Base-by-base conservation (phyloP, 768 basidiomycete species). In the Sutorius australiensis region DNA sequence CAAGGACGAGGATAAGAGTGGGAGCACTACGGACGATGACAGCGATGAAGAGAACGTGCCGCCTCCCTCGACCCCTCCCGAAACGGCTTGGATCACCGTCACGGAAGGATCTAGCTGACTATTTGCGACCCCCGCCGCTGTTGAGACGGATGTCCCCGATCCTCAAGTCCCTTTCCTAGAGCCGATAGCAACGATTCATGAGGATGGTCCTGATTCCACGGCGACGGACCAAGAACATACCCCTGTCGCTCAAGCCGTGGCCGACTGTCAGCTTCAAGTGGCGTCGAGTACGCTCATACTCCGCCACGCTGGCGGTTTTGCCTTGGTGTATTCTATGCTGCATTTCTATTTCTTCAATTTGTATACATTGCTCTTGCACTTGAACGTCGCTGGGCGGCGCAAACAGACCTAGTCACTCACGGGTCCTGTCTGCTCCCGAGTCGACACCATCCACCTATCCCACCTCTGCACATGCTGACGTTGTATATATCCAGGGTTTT, bases 341-440 rank as follows among this genome's bases (percentile, higher is more conserved):
- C 73, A 72, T 65, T 61, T 77, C 58, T 77, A 75, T 61, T 65
- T 75, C 58, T 58, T 75, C 50, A 71, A 77, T 60, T 61, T 77
- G 67, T 77, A 77, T 62, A 67, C 71, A 52, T 46, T 77, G 54
- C 59, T 77, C 46, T 57, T 73, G 58, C 71, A 73, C 61, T 60
- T 75, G 61, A 66, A 66, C 34, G 62, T 66, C 57, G 46, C 52
- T 33, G 59, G 61, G 54, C 59, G 61, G 54, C 68, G 60, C 46
- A 70, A 47, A 61, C 64, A 68, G 64, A 54, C 54, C 24, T 71
- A 68, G 59, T 30, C 31, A 48, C 38, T 38, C 53, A 46, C 51
- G 5, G 39, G 62, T 48, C 37, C 54, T 45, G 50, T 48, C 45
- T 36, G 34, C 46, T 32, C 53, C 39, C 51, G 19, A 48, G 40